phyloP scores from a whole-genome alignment of 1,139 yeast genomes.

The Magnusiomyces suaveolens region DNA sequence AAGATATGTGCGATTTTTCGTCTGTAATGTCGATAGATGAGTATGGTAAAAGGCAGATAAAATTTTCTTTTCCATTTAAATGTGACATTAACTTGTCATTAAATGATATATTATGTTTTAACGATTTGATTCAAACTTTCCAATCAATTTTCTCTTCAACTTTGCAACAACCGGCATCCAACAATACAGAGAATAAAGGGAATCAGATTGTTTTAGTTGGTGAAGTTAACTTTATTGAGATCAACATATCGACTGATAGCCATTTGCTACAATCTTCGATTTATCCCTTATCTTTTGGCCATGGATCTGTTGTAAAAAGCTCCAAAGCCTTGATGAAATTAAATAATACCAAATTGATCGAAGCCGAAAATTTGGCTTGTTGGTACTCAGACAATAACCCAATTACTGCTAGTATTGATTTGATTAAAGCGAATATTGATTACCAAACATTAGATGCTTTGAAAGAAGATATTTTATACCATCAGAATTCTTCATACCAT shows the following conservation, averaged over 20 bases:
- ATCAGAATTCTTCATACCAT: neutral
- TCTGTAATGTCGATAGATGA: neutral
- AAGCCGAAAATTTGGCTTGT: neutral
- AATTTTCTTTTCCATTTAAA: constrained; percentile 20
- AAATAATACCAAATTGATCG: constrained; percentile 11
- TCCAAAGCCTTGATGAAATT: constrained; percentile 8
- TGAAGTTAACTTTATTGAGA: constrained; percentile 19
- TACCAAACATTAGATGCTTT: neutral
- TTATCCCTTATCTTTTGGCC: neutral
- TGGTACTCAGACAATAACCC: neutral
- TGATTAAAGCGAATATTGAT: neutral
- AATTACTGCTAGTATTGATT: neutral
- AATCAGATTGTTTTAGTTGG: constrained; percentile 5
- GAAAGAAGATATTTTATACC: neutral
- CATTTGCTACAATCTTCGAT: neutral
- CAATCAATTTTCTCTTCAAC: constrained; percentile 4
- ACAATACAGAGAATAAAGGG: neutral
- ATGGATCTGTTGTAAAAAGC: neutral
- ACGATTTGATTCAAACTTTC: constrained; percentile 7
- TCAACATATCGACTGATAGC: neutral
- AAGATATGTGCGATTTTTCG: neutral
- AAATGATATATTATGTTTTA: constrained; percentile 15
- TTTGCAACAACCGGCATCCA: neutral
- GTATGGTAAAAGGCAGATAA: neutral
- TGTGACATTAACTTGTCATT: constrained; percentile 13